Percentiles rank a stretch among this genome's conserved stretches.
Evolutionary conservation across 1,284 basidiomycete species (phyloP).

Genomic region (Entoloma clypeatum): DNA sequence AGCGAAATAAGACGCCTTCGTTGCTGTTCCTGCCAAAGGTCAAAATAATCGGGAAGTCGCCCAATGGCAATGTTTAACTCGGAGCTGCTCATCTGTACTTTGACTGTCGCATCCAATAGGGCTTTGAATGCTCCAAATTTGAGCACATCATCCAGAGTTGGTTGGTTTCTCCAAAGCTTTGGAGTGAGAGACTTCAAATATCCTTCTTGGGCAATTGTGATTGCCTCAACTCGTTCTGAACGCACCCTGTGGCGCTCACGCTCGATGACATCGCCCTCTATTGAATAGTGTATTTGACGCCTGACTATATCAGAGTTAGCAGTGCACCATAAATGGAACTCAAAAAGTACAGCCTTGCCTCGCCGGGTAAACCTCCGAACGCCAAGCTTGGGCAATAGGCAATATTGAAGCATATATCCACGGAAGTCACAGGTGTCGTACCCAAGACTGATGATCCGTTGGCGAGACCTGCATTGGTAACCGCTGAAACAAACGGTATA

Average conservation of each 20-base stretch:
- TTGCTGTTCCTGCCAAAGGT: constrained; percentile 9
- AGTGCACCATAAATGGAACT: neutral
- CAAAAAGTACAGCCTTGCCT: neutral
- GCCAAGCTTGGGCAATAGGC: neutral
- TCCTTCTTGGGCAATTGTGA: too few relatives aligned
- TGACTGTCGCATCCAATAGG: constrained; percentile 1
- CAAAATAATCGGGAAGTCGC: constrained; percentile 8
- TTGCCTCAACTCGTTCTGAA: too few relatives aligned
- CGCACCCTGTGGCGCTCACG: too few relatives aligned
- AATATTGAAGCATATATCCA: too few relatives aligned
- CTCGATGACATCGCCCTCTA: neutral
- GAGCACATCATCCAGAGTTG: too few relatives aligned
- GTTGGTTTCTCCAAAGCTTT: too few relatives aligned
- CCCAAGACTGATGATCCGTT: too few relatives aligned
- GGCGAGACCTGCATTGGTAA: too few relatives aligned
- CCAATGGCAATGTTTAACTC: neutral
- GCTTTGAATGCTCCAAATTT: neutral
- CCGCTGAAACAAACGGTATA: too few relatives aligned
- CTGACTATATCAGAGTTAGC: neutral
- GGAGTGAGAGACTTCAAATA: too few relatives aligned
- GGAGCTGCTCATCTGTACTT: neutral
- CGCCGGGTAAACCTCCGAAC: constrained; percentile 7
- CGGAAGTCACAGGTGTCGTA: too few relatives aligned
- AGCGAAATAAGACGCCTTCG: constrained; percentile 9
- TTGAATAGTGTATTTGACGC: constrained; percentile 1